Conservation (phyloP, 345 rosid species). For the Lepidium didymum region DNA sequence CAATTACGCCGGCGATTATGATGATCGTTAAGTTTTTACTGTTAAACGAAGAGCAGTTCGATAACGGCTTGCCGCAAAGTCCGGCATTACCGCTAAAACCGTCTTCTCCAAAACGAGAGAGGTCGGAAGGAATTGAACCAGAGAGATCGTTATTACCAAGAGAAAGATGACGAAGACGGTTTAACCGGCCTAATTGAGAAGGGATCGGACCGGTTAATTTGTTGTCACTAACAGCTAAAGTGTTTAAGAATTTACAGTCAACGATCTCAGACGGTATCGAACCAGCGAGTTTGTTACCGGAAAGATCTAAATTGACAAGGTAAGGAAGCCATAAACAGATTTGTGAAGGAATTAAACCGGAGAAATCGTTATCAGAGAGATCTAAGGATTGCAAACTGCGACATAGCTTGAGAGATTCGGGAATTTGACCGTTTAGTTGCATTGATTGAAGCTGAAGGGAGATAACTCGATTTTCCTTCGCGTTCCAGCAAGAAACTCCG, state of each 20-base stretch:
- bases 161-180: conserved; percentile 39
- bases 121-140: conserved; percentile 45
- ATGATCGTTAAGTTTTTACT: conserved; percentile 38
- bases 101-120: conserved; percentile 27
- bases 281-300: conserved; percentile 43
- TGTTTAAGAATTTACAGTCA: conserved; percentile 45
- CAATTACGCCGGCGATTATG: conserved; percentile 36
- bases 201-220: conserved; percentile 51
- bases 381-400: conserved; percentile 41
- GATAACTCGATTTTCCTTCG: conserved; percentile 44
- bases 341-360: conserved; percentile 46
- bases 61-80: conserved; percentile 51
- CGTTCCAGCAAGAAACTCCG: conserved; percentile 61
- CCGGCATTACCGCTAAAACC: conserved; percentile 34
- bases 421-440: conserved; percentile 43
- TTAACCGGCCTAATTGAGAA: conserved; percentile 36
- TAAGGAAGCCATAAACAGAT: conserved; percentile 56
- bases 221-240: conserved; percentile 33
- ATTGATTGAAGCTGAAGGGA: conserved; percentile 31
- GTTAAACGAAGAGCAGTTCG: conserved; percentile 41
- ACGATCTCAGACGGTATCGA: conserved; percentile 42
- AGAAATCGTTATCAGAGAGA: conserved; percentile 44
- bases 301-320: conserved; percentile 45
- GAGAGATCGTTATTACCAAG: conserved; percentile 40
- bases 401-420: conserved; percentile 46